These are phyloP conservation scores for Akebia trifoliata DNA, from an alignment of 164 flowering plant genomes.

Conservation along the genomic window DNA sequence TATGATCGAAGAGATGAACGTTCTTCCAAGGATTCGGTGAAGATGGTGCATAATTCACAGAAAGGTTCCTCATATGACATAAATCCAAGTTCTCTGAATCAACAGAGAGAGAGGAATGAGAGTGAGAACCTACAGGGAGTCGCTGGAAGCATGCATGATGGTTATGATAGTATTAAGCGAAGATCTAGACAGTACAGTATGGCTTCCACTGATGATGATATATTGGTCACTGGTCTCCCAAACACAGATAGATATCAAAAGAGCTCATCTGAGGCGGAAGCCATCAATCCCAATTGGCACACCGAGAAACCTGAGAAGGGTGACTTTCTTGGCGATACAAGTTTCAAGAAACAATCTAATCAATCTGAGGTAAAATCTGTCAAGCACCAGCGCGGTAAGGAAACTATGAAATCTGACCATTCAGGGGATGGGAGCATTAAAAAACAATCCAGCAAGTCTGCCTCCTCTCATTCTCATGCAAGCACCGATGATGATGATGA, in stretches of 20 bases:
- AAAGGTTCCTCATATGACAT: slow-evolving; percentile 1
- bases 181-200: slow-evolving; percentile 17
- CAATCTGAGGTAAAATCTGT: slow-evolving; percentile 20
- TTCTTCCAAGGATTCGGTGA: slow-evolving; percentile 5
- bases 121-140: slow-evolving; percentile 16
- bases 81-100: slow-evolving; percentile 5
- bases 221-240: slow-evolving; percentile 9
- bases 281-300: slow-evolving; percentile 10
- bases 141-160: slow-evolving; percentile 18
- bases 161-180: slow-evolving; percentile 11
- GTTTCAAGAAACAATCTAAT: slow-evolving; percentile 23
- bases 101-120: slow-evolving; percentile 7
- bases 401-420: slow-evolving; percentile 19
- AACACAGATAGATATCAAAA: slow-evolving; percentile 25
- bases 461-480: slow-evolving; percentile 29
- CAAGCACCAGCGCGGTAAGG: slow-evolving; percentile 3
- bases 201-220: slow-evolving; percentile 20
- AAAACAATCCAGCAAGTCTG: slow-evolving; percentile 22
- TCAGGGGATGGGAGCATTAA: slow-evolving; percentile 21
- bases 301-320: slow-evolving; percentile 6
- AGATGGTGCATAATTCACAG: slow-evolving; percentile 2
- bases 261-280: slow-evolving; percentile 24
- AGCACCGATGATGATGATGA: slow-evolving; percentile 20
- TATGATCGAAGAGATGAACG: slow-evolving; percentile 8
- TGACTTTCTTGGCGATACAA: slow-evolving; percentile 12